phyloP scores from a whole-genome alignment of 2,329 filamentous ascomycete genomes.

The Colletotrichum graminicola region DNA sequence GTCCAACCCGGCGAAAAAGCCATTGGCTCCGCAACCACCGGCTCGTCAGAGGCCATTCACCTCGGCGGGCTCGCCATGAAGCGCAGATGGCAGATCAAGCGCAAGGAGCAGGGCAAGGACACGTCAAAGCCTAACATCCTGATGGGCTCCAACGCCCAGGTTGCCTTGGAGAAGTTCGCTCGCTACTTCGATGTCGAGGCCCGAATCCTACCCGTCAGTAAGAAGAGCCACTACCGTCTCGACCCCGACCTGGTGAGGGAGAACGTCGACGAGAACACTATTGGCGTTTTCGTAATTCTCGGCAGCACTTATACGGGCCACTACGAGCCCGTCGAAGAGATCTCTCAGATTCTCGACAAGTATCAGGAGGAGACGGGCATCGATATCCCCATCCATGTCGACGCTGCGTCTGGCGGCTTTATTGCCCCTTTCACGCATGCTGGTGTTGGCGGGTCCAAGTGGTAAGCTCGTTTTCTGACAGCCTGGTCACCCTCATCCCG shows the following conservation, averaged over 20 bases:
- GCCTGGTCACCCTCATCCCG: neutral
- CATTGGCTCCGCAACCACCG: constrained; percentile 77
- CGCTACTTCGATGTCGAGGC: constrained; percentile 81
- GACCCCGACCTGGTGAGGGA: constrained; percentile 74
- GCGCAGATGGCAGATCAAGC: constrained; percentile 77
- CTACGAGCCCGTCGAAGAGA: constrained; percentile 78
- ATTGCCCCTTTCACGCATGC: constrained; percentile 72
- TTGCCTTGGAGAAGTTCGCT: constrained; percentile 79
- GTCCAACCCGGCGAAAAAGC: constrained; percentile 72
- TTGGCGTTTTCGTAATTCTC: constrained; percentile 80
- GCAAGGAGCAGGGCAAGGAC: constrained; percentile 71
- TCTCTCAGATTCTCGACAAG: constrained; percentile 73
- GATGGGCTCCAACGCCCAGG: constrained; percentile 81
- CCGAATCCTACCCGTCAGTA: constrained; percentile 71
- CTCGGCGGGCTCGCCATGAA: constrained; percentile 81
- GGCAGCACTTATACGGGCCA: constrained; percentile 81
- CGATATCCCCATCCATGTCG: constrained; percentile 77
- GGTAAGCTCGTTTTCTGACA: constrained; percentile 54
- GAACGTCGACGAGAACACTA: constrained; percentile 81
- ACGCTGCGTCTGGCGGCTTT: constrained; percentile 72
- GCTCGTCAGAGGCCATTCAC: constrained; percentile 78
- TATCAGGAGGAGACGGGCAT: constrained; percentile 71
- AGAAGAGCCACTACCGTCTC: constrained; percentile 70
- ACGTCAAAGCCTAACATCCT: constrained; percentile 76
- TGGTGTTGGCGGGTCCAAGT: constrained; percentile 67